Evolutionary conservation across 352 stramenopile species (phyloP).

Genomic region (Globisporangium spinosum): DNA sequence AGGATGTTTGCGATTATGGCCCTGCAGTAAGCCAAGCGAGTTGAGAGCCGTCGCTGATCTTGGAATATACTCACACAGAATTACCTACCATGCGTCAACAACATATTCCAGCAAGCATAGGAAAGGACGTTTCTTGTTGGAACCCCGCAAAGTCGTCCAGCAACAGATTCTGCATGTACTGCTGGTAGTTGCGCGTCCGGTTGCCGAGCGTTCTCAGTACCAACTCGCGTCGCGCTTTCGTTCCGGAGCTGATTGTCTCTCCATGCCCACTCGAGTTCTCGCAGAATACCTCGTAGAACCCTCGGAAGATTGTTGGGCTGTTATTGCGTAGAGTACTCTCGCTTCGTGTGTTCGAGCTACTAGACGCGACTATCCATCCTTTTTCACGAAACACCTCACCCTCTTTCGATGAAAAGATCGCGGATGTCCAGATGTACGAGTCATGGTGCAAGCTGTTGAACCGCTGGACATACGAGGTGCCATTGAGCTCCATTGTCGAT

Average conservation of each 20-base stretch:
- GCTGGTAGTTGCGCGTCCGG: conserved; percentile 1
- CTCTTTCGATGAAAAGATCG: not conserved
- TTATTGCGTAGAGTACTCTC: no score
- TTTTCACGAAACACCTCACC: conserved; percentile 5
- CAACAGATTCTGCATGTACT: not conserved
- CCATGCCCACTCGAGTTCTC: no score
- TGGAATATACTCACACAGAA: no score
- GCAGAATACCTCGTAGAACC: no score
- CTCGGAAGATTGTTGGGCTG: conserved; percentile 3
- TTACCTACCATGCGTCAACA: no score
- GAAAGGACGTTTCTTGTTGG: no score
- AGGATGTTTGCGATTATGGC: no score
- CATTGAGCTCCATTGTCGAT: not conserved
- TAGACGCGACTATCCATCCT: conserved; percentile 10
- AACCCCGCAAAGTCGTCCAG: not conserved
- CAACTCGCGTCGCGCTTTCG: not conserved
- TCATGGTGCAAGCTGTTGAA: not conserved
- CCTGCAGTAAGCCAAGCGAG: no score
- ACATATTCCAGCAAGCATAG: no score
- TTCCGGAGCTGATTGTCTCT: no score
- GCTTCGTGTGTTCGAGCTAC: not conserved
- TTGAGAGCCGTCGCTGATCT: no score
- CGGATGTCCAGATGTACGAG: not conserved
- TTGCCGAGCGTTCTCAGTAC: not conserved
- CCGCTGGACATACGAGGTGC: conserved; percentile 6